phyloP scores from a whole-genome alignment of 2,329 filamentous ascomycete species.

The Alternaria metachromatica region DNA sequence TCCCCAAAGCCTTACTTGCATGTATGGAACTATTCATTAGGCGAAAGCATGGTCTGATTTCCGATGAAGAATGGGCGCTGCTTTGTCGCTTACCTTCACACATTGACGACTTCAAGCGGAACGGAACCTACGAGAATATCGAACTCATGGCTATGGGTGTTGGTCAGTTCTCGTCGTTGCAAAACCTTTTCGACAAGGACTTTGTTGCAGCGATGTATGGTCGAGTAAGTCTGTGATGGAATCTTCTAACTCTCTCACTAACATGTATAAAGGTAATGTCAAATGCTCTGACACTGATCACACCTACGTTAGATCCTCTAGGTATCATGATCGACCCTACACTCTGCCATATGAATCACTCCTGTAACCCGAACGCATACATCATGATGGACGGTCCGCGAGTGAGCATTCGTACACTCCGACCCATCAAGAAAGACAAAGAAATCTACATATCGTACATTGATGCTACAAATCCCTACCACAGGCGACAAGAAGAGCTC shows the following conservation, averaged over 20 bases:
- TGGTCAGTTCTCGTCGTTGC: conserved; percentile 59
- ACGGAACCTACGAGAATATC: conserved; percentile 54
- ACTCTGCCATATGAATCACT: conserved; percentile 65
- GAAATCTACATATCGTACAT: conserved; percentile 69
- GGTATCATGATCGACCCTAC: conserved; percentile 66
- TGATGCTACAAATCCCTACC: conserved; percentile 61
- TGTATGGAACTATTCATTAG: conserved; percentile 61
- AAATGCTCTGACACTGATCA: conserved; percentile 66
- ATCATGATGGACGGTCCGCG: conserved; percentile 63
- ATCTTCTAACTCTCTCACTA: conserved; percentile 22
- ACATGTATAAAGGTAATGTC: conserved; percentile 52
- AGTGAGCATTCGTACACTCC: conserved; percentile 60
- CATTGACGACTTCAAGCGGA: conserved; percentile 54
- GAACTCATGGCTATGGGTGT: conserved; percentile 62
- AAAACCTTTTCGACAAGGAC: conserved; percentile 50
- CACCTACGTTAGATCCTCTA: conserved; percentile 62
- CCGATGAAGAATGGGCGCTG: conserved; percentile 51
- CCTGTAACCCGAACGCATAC: conserved; percentile 65
- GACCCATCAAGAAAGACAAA: conserved; percentile 59
- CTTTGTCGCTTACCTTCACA: conserved; percentile 58
- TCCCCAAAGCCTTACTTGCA: conserved; percentile 64
- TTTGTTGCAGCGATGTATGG: conserved; percentile 54
- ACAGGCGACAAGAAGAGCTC: conserved; percentile 61
- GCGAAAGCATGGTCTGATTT: conserved; percentile 47
- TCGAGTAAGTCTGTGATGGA: conserved; percentile 42